Evolutionary conservation across 2,329 filamentous ascomycete species (phyloP), one percentile per base, ranked within the genome.

Genomic region (Pleurostoma richardsiae): DNA sequence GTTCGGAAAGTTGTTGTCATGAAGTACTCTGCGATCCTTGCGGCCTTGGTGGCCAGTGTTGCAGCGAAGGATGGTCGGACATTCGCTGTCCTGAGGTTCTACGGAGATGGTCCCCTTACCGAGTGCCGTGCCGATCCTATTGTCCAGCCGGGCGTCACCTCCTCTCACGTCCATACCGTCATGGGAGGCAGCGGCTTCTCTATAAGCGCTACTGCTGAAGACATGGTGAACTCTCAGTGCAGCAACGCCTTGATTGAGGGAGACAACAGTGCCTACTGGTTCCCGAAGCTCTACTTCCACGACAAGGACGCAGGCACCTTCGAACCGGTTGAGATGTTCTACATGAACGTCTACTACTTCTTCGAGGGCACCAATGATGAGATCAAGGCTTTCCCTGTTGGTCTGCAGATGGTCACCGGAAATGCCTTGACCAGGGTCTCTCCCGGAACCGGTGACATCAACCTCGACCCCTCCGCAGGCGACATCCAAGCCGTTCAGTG

Each of bases 281-380:
- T 83, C 47, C 86, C 88, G 2, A 72, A 73, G 29, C 68, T 91
- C 3, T 90, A 83, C 67, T 90, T 85, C 66, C 69, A 74, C 54
- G 77, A 86, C 53, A 74, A 80, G 56, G 68, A 76, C 54, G 80
- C 83, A 53, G 79, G 78, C 42, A 76, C 74, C 44, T 80, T 88
- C 54, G 79, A 83, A 63, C 73, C 76, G 33, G 86, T 90, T 19
- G 73, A 82, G 40, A 68, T 87, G 51, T 83, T 85, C 58, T 88
- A 88, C 61, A 83, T 85, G 78, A 83, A 84, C 59, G 79, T 79
- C 51, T 94, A 94, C 72, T 91, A 92, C 69, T 83, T 86, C 66
- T 84, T 85, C 62, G 80, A 85, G 54, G 57, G 70, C 40, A 79
- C 80, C 54, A 75, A 83, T 52, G 83, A 89, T 56, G 72, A 82